phyloP scores from a whole-genome alignment of 1,139 yeast species.

The Geotrichum phurueaensis region DNA sequence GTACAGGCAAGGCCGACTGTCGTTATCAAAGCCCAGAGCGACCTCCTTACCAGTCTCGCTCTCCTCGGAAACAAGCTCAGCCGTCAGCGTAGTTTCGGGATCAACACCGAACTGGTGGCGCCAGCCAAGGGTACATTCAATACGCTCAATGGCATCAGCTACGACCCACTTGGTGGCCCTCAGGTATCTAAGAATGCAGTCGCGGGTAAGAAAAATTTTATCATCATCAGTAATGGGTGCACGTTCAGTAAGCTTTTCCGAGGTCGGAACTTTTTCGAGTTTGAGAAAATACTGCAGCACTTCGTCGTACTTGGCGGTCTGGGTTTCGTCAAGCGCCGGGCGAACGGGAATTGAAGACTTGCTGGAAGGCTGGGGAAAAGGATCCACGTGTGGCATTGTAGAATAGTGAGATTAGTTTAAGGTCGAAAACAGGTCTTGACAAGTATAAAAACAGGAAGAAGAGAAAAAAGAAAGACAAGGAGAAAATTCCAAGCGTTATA shows the following conservation, averaged over 20 bases:
- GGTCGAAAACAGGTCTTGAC: neutral
- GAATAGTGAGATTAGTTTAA: neutral
- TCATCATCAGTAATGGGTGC: conserved; percentile 52
- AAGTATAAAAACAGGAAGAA: neutral
- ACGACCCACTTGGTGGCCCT: conserved; percentile 88
- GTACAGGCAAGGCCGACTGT: conserved; percentile 82
- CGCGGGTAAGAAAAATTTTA: conserved; percentile 84
- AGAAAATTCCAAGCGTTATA: neutral
- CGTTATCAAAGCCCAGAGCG: conserved; percentile 81
- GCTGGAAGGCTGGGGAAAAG: conserved; percentile 28
- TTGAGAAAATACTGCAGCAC: conserved; percentile 58
- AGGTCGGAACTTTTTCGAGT: conserved; percentile 39
- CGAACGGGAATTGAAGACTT: conserved; percentile 48
- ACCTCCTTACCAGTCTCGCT: conserved; percentile 85
- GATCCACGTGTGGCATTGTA: conserved; percentile 23
- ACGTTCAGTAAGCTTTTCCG: conserved; percentile 33
- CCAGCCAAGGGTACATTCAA: conserved; percentile 78
- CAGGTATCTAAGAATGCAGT: conserved; percentile 78
- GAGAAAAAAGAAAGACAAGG: neutral
- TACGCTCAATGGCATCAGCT: conserved; percentile 62
- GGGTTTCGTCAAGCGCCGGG: conserved; percentile 46
- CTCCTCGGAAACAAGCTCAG: conserved; percentile 62
- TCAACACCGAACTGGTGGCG: conserved; percentile 86
- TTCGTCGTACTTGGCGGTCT: conserved; percentile 50
- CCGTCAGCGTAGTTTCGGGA: conserved; percentile 49